Conservation (phyloP, 306 rosid genomes). For the Trifolium dubium region DNA sequence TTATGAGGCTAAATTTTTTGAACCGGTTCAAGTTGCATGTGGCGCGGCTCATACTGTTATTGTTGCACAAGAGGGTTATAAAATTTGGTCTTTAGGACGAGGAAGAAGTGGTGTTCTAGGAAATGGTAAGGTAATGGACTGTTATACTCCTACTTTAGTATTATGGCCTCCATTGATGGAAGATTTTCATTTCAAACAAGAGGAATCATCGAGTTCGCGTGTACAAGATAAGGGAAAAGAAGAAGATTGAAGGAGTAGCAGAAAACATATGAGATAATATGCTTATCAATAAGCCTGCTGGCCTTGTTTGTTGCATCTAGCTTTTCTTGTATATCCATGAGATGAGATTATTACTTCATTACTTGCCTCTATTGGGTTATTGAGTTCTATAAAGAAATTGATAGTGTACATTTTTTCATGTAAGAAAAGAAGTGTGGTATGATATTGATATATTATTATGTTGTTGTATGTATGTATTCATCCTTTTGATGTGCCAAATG, state of each 20-base stretch:
- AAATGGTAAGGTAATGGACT: slow-evolving; percentile 64
- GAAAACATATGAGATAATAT: slow-evolving; percentile 36
- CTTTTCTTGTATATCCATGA: background rate
- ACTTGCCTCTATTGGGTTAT: background rate
- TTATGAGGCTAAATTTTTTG: slow-evolving; percentile 54
- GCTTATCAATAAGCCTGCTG: background rate
- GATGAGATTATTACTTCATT: too few species aligned
- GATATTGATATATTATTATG: background rate
- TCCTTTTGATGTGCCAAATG: background rate
- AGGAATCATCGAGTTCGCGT: slow-evolving; percentile 36
- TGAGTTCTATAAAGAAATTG: slow-evolving; percentile 15
- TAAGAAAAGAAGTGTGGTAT: background rate
- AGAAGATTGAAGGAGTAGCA: slow-evolving; percentile 39
- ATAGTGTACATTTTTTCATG: slow-evolving; percentile 10
- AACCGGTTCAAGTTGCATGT: slow-evolving; percentile 72
- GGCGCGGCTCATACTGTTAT: slow-evolving; percentile 93
- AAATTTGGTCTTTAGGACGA: slow-evolving; percentile 91
- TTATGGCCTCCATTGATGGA: slow-evolving; percentile 69
- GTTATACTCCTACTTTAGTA: slow-evolving; percentile 59
- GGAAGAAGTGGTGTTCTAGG: slow-evolving; percentile 94
- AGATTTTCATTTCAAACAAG: slow-evolving; percentile 58
- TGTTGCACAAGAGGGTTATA: slow-evolving; percentile 66
- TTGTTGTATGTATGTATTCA: background rate
- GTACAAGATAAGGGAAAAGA: slow-evolving; percentile 44
- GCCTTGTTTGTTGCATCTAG: slow-evolving; percentile 1